Base-by-base conservation (phyloP, 192 early-diverging fungal genomes). In the Coemansia nantahalensis region DNA sequence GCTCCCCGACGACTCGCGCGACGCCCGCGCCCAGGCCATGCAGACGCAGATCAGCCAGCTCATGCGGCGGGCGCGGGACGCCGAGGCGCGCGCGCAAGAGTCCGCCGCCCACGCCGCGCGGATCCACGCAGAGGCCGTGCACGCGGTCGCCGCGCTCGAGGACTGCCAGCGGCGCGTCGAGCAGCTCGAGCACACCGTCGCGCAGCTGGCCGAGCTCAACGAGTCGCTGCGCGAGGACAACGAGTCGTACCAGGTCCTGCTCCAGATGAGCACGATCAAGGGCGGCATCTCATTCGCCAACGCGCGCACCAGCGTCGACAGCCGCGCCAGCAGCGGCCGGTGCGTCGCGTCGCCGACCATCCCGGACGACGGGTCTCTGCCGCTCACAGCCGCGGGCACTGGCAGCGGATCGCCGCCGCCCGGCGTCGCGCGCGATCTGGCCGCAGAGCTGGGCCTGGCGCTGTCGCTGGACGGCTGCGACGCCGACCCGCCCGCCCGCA, bases 231-330 rank as follows among this genome's bases (percentile, higher is more conserved):
- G 81, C 80, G 86, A 91, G 52, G 89, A 89, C 46, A 91, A 87
- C 74, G 89, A 89, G 61, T 81, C 84, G 46, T 89, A 84, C 70
- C 89, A 91, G 61, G 59, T 88, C 37, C 64, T 91, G 32, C 56
- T 91, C 59, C 85, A 87, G 53, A 88, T 89, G 78, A 86, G 82
- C 56, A 87, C 89, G 6, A 85, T 91, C 60, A 85, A 80, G 65
- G 89, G 89, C 50, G 86, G 86, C 40, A 83, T 91, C 37, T 81
- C 81, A 21, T 56, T 79, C 42, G 42, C n/a, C 37, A 60, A 63
- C 40, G 45, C 51, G 35, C 70, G 70, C 37, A 11, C 55, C n/a
- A 74, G 70, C 59, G 31, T 74, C 17, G 70, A 74, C 38, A 74
- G 70, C 48, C 59, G 70, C 31, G 51, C 63, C 26, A 66, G 70